These are phyloP conservation scores for Pueraria montana DNA, from an alignment of 306 rosid species.

Conservation along the genomic window DNA sequence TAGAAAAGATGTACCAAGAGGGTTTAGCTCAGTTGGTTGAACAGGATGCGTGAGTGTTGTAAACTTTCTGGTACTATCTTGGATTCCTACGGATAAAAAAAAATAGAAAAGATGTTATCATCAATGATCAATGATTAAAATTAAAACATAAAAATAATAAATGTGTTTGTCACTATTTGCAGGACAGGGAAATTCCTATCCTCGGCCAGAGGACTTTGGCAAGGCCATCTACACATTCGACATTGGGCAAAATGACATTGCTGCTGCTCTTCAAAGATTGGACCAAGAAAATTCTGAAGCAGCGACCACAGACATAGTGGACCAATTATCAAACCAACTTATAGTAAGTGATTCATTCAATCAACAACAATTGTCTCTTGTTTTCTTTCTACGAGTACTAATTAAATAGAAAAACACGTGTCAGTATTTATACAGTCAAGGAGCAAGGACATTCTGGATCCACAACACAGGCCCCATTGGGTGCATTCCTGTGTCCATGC, in stretches of 20 bases:
- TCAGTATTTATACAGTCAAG: slow-evolving; percentile 61
- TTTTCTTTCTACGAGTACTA: no score
- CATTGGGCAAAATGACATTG: slow-evolving; percentile 85
- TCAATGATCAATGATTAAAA: no score
- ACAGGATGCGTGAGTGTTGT: no score
- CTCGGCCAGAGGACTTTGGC: slow-evolving; percentile 70
- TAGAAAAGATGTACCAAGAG: no score
- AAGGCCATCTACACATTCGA: slow-evolving; percentile 79
- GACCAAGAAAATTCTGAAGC: slow-evolving; percentile 49
- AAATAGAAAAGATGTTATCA: no score
- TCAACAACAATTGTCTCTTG: not conserved
- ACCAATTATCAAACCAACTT: slow-evolving; percentile 57
- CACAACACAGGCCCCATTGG: slow-evolving; percentile 93
- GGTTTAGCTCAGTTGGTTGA: no score
- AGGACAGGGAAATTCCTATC: slow-evolving; percentile 57
- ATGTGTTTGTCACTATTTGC: not conserved
- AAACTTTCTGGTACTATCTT: no score
- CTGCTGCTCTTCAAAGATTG: slow-evolving; percentile 57
- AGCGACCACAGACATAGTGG: slow-evolving; percentile 61
- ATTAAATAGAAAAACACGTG: not conserved
- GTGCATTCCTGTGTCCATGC: slow-evolving; percentile 66
- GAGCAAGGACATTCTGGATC: slow-evolving; percentile 85
- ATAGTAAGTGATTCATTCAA: slow-evolving; percentile 53
- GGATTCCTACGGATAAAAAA: no score
- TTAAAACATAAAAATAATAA: no score